Base-by-base conservation (phyloP, 2,329 filamentous ascomycete species). In the Pseudogymnoascus pannorum region DNA sequence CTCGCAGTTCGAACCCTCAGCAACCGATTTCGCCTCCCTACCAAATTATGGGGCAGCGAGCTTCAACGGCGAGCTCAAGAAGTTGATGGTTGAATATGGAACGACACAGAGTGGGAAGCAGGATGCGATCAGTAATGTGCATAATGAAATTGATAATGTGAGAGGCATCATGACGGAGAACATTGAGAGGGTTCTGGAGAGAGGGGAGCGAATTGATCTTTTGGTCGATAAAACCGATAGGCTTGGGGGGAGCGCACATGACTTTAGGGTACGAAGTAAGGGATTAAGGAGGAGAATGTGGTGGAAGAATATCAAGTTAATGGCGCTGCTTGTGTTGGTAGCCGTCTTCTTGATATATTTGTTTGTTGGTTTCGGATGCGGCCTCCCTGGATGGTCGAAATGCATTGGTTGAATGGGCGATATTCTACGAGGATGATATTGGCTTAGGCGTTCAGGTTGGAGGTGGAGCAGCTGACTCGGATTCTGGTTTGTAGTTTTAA, bases 231-330 rank as follows among this genome's bases (percentile, higher is more conserved):
- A 99, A 85, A 99, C 95, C 57, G 93, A 97, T 73, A 81, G 92
- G 44, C 75, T 99, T 38, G 94, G 93, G 12, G 91, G 90, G 26
- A 94, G 86, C 73, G 92, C 94, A 60, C 81, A 87, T 68, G 94
- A 99, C 73, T 99, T 99, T 72, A 81, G 94, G 59, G 87, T 97
- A 16, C 82, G 93, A 67, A 95, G 89, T 73, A 80, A 92, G 24
- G 92, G 91, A 1, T 75, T 99, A 68, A 89, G 94, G 78, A 83
- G 95, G 72, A 84, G 88, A 75, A 97, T 99, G 94, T 99, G 94
- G 94, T 97, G 93, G 93, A 97, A 97, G 86, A 97, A 99, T 74
- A 83, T 96, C 51, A 95, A 95, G 78, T 77, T 99, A 68, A 96
- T 97, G 92, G 87, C 84, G 5, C 75, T 99, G 68, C 72, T 92